Evolutionary conservation across 176 grass and related monocot genomes (phyloP).

Genomic region (Lolium multiflorum): DNA sequence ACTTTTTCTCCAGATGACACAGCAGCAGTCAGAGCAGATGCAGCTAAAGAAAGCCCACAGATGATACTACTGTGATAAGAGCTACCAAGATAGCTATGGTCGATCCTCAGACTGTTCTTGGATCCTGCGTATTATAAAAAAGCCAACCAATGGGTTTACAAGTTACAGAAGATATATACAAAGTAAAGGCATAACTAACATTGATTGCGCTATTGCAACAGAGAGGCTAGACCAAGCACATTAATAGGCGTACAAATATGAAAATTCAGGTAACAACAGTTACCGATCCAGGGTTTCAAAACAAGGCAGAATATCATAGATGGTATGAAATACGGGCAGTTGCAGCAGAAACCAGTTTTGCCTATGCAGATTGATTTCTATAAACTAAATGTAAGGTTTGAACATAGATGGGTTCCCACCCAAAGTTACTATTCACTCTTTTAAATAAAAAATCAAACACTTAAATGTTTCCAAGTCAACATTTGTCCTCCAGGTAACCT

Average conservation of each 20-base stretch:
- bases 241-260: conserved; percentile 13
- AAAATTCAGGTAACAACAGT: conserved; percentile 11
- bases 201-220: conserved; percentile 12
- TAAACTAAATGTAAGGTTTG: neutral
- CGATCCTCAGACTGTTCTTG: conserved; percentile 63
- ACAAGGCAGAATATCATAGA: neutral
- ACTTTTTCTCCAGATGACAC: conserved; percentile 65
- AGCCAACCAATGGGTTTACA: neutral
- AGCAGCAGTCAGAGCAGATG: conserved; percentile 69
- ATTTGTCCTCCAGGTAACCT: neutral
- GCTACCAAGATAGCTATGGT: conserved; percentile 87
- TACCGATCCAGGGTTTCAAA: neutral
- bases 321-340: neutral
- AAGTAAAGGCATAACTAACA: neutral
- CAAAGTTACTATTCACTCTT: neutral
- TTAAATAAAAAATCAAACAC: neutral
- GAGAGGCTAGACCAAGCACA: conserved; percentile 6
- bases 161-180: conserved; percentile 6
- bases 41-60: conserved; percentile 80
- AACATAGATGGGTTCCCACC: neutral
- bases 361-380: neutral
- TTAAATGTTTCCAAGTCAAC: neutral
- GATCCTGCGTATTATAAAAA: conserved; percentile 56
- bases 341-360: neutral
- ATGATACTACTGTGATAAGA: conserved; percentile 91